phyloP scores from a whole-genome alignment of 208 protist genomes.

The Wallacemonas collosoma region DNA sequence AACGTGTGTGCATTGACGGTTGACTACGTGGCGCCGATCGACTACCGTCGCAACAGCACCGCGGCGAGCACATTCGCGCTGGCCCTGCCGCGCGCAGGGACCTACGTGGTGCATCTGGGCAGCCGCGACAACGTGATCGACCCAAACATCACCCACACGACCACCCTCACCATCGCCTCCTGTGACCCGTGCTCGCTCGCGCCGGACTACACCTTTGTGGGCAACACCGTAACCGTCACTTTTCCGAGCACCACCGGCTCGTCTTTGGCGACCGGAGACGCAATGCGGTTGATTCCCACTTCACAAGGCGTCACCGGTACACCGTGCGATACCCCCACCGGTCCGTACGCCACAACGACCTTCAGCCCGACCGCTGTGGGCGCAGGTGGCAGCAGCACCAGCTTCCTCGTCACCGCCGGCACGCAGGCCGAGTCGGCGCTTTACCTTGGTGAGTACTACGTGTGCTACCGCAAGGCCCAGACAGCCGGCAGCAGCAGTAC shows the following conservation, averaged over 20 bases:
- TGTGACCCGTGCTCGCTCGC: conserved; percentile 84
- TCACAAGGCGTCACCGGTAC: conserved; percentile 38
- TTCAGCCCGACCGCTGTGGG: conserved; percentile 38
- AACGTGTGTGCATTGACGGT: conserved; percentile 46
- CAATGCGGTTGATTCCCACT: conserved; percentile 68
- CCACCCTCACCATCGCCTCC: conserved; percentile 44
- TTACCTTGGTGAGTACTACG: conserved; percentile 82
- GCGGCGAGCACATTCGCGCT: conserved; percentile 54
- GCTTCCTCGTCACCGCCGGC: conserved; percentile 42
- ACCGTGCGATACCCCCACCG: conserved; percentile 54
- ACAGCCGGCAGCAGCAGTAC: conserved; percentile 12
- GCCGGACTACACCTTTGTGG: conserved; percentile 66
- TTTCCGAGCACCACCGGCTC: conserved; percentile 57
- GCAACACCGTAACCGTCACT: conserved; percentile 37
- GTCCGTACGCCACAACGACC: conserved; percentile 56
- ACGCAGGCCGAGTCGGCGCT: conserved; percentile 27
- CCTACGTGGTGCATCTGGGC: conserved; percentile 75
- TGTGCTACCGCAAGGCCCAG: conserved; percentile 70
- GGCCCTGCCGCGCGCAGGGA: conserved; percentile 42
- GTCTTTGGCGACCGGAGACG: conserved; percentile 33
- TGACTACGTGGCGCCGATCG: conserved; percentile 47
- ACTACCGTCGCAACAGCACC: conserved; percentile 35
- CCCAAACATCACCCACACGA: conserved; percentile 63
- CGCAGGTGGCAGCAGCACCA: conserved; percentile 34
- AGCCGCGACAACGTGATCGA: conserved; percentile 26